Evolutionary conservation across 148 eudicot species (phyloP).

Genomic region (Vaccinium vitisidaea): DNA sequence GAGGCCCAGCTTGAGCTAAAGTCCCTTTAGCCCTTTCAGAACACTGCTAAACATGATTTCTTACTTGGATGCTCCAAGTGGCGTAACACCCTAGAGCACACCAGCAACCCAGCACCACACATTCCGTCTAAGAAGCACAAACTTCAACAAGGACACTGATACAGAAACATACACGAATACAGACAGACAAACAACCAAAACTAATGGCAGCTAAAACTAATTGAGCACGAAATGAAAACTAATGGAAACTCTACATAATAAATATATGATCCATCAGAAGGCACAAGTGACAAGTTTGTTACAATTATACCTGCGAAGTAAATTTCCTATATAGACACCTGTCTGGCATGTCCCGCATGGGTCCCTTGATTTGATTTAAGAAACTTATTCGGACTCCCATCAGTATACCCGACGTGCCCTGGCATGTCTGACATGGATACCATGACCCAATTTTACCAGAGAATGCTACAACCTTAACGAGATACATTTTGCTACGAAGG

Average conservation of each 20-base stretch:
- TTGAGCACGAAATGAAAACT: neutral
- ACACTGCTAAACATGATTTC: neutral
- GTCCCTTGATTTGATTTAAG: neutral
- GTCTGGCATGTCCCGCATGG: neutral
- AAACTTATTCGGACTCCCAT: neutral
- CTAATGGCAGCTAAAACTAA: neutral
- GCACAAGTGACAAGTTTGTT: neutral
- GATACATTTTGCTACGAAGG: too few species aligned
- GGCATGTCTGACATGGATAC: neutral
- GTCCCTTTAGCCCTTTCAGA: neutral
- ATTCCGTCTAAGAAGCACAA: neutral
- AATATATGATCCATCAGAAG: neutral
- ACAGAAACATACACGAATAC: neutral
- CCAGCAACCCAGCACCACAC: constrained; percentile 3
- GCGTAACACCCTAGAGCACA: neutral
- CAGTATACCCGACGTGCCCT: neutral
- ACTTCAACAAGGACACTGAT: neutral
- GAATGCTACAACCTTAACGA: too few species aligned
- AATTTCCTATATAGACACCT: neutral
- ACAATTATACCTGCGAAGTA: neutral
- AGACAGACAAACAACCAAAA: neutral
- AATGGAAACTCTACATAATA: neutral
- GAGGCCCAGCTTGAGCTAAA: constrained; percentile 3
- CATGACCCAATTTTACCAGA: neutral
- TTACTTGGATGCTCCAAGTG: neutral